Evolutionary conservation across 352 stramenopile species (phyloP), one percentile per base, ranked within the genome.

Genomic region (Phytophthora chlamydospora): DNA sequence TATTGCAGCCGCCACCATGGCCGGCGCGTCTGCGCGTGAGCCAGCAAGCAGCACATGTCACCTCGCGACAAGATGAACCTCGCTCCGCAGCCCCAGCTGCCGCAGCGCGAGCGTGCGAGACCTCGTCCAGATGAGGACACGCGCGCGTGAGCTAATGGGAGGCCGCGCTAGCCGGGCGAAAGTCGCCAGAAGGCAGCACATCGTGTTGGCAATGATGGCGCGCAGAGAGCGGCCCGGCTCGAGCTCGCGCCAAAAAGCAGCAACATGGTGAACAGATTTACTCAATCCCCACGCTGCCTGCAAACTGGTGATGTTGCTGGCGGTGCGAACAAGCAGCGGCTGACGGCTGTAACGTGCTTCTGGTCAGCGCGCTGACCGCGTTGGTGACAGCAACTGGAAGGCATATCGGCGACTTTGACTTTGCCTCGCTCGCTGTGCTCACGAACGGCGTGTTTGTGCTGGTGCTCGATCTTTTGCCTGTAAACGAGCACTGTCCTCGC

Each of bases 111-210:
- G 44, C 62, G 56, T 40, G 42, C 40, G 44, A 60, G 58, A 49
- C 47, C 42, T 33, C 14, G 27, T 54, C 52, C 35, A 59, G 35
- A 14, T 21, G 40, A 27, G 32, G 39, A 36, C 52, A n/a, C 14
- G 21, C 58, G 29, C 29, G 29, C 44, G 63, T 72, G 44, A 64
- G 63, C 63, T 72, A 72, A 72, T 57, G 58, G 34, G 34, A 32
- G 42, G 2, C 21, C 9, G 13, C 40, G 34, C 32, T 19, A 72
- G 51, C 58, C 42, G 42, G 42, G 32, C 6, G 21, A 49, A 16
- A 48, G 53, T 64, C 47, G 55, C 39, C 53, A 64, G 53, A 58
- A 52, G 55, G 29, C 38, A 54, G 32, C 55, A 66, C 54, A 62
- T 62, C 36, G 29, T 71, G 41, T 42, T 68, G 44, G 50, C 58